Evolutionary conservation across 768 basidiomycete species (phyloP), one percentile per base, ranked within the genome.

Genomic region (Lactarius vividus): DNA sequence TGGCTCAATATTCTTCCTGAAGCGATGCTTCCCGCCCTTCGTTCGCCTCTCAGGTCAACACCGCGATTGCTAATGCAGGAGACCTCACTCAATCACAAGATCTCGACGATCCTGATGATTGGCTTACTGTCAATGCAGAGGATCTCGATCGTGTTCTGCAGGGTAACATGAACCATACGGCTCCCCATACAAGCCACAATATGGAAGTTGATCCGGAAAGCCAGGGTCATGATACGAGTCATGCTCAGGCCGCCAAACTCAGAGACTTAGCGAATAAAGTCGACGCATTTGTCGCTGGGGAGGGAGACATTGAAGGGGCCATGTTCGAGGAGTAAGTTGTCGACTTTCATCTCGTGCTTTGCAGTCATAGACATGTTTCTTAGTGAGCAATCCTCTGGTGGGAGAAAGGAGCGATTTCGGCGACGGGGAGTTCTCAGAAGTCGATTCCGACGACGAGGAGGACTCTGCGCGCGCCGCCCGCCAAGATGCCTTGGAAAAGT

Each of bases 281-380:
- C 1, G 89, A 92, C 71, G 79, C 80, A n/a, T 99, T 99, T 73
- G 88, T 99, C 2, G 87, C 94, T 70, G 94, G 91, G 2, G 78
- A 96, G 73, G 97, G 97, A 2, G 89, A 92, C 65, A 66, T 97
- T 10, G 89, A 93, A 68, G 97, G 97, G 4, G 97, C 94, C 0
- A 78, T 81, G 68, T 96, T 99, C 72, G 86, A 88, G 61, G 96
- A 98, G 96, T 98, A 77, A 73, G 90, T 29, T 57, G 42, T 26
- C 18, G 0, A 15, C 26, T 55, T 42, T 44, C 60, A 53, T 33
- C n/a, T 31, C 29, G 56, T 53, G 35, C 37, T 13, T 56, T 13
- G 16, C 15, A 8, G 13, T 23, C 37, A 55, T 68, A 5, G 55
- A 62, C 20, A 29, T 28, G 49, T 39, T 29, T 57, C 39, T 49